Conservation (phyloP, 2,329 filamentous ascomycete genomes). For the Dryadomyces sulphureus region DNA sequence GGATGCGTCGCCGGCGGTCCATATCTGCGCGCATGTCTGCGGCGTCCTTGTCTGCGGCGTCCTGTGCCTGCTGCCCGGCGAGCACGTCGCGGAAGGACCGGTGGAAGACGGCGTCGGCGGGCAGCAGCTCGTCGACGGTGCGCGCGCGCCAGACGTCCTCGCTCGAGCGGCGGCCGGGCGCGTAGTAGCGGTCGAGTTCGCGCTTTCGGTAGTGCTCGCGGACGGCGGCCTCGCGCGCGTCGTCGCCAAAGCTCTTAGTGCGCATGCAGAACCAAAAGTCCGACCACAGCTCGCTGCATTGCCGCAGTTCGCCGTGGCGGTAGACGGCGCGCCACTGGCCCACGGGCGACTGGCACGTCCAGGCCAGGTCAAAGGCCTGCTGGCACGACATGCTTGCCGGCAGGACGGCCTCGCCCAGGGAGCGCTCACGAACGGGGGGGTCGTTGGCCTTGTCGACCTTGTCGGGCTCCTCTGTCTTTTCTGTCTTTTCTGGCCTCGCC, state of each 20-base stretch:
- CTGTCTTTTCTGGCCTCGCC: constrained; percentile 6
- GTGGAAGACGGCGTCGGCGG: constrained; percentile 29
- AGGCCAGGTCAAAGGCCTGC: constrained; percentile 79
- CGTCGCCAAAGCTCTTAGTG: constrained; percentile 43
- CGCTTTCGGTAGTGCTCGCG: constrained; percentile 54
- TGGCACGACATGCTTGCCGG: constrained; percentile 79
- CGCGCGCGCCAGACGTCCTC: constrained; percentile 83
- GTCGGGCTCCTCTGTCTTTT: neutral
- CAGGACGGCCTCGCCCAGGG: constrained; percentile 53
- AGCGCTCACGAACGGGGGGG: constrained; percentile 9
- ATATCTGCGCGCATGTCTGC: constrained; percentile 25
- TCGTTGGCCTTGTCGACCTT: constrained; percentile 3
- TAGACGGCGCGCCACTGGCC: constrained; percentile 90
- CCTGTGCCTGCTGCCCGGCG: constrained; percentile 12
- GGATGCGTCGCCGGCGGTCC: constrained; percentile 20
- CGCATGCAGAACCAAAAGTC: constrained; percentile 99
- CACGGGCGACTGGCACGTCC: constrained; percentile 83
- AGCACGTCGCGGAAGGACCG: constrained; percentile 17
- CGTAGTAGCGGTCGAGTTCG: constrained; percentile 53
- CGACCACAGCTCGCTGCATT: constrained; percentile 74
- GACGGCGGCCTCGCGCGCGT: constrained; percentile 45
- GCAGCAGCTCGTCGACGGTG: constrained; percentile 35
- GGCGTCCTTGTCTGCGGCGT: constrained; percentile 22
- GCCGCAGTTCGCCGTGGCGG: constrained; percentile 62
- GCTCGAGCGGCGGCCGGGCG: constrained; percentile 50